These are phyloP conservation scores for Globisporangium solare DNA, from an alignment of 352 stramenopile species.

Conservation along the genomic window DNA sequence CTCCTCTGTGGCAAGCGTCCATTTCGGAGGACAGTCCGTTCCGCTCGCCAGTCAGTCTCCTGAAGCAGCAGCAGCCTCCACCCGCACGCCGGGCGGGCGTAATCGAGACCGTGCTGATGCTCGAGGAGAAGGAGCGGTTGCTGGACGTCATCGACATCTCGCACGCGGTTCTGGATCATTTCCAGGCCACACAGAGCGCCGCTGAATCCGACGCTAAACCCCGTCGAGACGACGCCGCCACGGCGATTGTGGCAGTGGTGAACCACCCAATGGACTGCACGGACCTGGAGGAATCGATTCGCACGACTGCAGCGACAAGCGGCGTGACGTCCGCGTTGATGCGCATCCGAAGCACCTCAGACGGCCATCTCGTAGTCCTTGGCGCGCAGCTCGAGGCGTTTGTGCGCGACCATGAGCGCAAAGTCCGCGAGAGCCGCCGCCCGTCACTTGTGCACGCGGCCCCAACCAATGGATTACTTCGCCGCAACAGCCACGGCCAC, in stretches of 20 bases:
- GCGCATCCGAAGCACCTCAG: constrained; percentile 5
- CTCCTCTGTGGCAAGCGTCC: no score
- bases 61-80: not conserved
- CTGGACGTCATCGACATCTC: constrained; percentile 17
- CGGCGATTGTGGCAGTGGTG: not conserved
- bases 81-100: constrained; percentile 4
- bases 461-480: not conserved
- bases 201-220: not conserved
- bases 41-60: not conserved
- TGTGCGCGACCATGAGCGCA: constrained; percentile 9
- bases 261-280: constrained; percentile 10
- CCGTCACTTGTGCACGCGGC: not conserved
- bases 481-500: constrained; percentile 2
- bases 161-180: constrained; percentile 18
- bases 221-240: not conserved
- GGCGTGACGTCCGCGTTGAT: constrained; percentile 8
- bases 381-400: constrained; percentile 11
- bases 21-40: not conserved
- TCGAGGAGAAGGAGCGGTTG: constrained; percentile 21
- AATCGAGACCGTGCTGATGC: constrained; percentile 11
- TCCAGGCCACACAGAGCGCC: not conserved
- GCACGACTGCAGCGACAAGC: constrained; percentile 2
- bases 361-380: constrained; percentile 16
- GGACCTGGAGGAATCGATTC: constrained; percentile 14
- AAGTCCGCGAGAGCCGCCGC: not conserved